Evolutionary conservation across 2,329 filamentous ascomycete species (phyloP).

Genomic region (Alternaria longipes): DNA sequence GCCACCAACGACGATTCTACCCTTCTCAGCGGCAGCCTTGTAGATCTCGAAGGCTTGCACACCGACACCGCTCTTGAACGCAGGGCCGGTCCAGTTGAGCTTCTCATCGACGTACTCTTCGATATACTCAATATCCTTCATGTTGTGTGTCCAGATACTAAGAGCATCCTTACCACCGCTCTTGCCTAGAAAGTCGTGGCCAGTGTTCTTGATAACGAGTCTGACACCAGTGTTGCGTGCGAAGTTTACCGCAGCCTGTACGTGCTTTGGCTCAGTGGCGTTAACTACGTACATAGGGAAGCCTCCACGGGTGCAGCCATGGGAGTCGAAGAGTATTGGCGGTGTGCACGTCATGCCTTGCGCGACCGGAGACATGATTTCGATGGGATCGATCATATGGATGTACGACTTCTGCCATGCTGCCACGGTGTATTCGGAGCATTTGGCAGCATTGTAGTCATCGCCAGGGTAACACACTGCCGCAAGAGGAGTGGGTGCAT

Average conservation of each 20-base stretch:
- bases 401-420: constrained; percentile 47
- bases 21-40: constrained; percentile 57
- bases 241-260: constrained; percentile 50
- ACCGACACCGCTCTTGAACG: constrained; percentile 65
- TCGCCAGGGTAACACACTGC: constrained; percentile 45
- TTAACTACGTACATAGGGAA: constrained; percentile 50
- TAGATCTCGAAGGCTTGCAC: constrained; percentile 65
- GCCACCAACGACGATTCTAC: constrained; percentile 63
- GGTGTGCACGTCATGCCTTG: constrained; percentile 51
- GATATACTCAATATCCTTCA: constrained; percentile 48
- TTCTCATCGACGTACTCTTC: constrained; percentile 44
- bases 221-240: constrained; percentile 45
- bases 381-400: constrained; percentile 47
- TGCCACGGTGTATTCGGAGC: constrained; percentile 37
- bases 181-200: constrained; percentile 50
- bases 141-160: constrained; percentile 50
- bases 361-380: constrained; percentile 50
- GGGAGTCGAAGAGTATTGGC: constrained; percentile 45
- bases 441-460: constrained; percentile 41
- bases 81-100: constrained; percentile 55
- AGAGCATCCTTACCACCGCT: constrained; percentile 46
- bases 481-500: constrained; percentile 40
- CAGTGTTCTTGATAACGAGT: constrained; percentile 49
- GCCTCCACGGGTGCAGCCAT: constrained; percentile 49
- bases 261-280: constrained; percentile 47